Evolutionary conservation across 1,139 yeast genomes (phyloP), one percentile per base, ranked within the genome.

Genomic region (Yamadazyma trypodendri): DNA sequence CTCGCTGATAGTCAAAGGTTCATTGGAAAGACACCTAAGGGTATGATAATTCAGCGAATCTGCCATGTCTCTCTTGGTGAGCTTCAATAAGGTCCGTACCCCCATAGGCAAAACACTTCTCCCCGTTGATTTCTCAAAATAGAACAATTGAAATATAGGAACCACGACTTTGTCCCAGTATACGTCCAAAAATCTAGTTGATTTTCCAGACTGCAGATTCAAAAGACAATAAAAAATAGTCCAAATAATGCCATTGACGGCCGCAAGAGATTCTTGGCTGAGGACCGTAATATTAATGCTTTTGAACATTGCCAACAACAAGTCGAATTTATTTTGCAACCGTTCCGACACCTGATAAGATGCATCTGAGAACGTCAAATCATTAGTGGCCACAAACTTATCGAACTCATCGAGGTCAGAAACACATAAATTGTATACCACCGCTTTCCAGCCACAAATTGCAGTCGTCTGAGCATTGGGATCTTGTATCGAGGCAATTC

Each of bases 131-230:
- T 23, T n/a, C 30, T 54, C 58, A 50, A 69, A 67, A 35, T 67
- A 68, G 42, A 69, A 63, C 30, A 50, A 56, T 12, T 51, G 31
- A 24, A 70, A 45, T 0, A 63, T 52, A 1, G 68, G 68, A 32
- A 57, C 64, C 15, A 70, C 45, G 2, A 70, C 49, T 34, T 55
- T 60, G 38, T 68, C 74, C 75, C 75, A 70, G 31, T 63, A 60
- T 5, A 65, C 45, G 33, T 60, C 61, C 25, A 65, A 44, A 39
- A 59, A 55, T 35, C 60, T 61, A 24, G 47, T 35, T 47, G 44
- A 12, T 47, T 42, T 7, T 58, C 8, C n/a, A 4, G 27, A 22
- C 10, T 32, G 34, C 11, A 31, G 58, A 40, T 60, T 61, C 22
- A 65, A 43, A 34, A 68, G 46, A 24, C 56, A 52, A 48, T 68